Evolutionary conservation across 169 alveolate species (phyloP).

Genomic region (Cryptosporidium sp.): DNA sequence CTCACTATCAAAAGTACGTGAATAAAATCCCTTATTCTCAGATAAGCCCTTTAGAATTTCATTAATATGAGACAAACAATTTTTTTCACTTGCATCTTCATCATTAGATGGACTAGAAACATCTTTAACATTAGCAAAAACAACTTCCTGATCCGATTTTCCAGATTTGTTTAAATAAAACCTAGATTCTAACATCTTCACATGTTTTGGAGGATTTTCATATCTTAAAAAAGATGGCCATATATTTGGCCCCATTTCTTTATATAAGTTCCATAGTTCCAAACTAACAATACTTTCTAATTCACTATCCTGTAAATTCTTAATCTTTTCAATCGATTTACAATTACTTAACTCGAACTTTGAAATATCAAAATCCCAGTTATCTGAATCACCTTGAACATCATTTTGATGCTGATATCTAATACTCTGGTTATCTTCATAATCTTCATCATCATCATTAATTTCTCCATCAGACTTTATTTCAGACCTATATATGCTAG

Average conservation of each 20-base stretch:
- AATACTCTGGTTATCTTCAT: not conserved
- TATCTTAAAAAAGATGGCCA: slow-evolving; percentile 74
- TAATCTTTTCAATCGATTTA: not conserved
- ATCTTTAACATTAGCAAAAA: slow-evolving; percentile 15
- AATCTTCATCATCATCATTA: not conserved
- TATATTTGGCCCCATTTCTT: slow-evolving; percentile 59
- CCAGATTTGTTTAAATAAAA: slow-evolving; percentile 7
- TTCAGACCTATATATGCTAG: not conserved
- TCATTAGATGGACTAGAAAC: not conserved
- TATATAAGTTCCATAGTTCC: slow-evolving; percentile 43
- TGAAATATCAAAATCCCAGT: not conserved
- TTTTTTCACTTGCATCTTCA: not conserved
- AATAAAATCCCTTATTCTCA: slow-evolving; percentile 7
- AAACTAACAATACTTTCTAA: slow-evolving; percentile 14
- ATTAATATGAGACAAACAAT: slow-evolving; percentile 14
- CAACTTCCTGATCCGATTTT: not conserved
- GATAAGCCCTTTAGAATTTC: not conserved
- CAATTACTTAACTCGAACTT: not conserved
- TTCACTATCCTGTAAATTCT: slow-evolving; percentile 28
- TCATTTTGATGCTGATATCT: not conserved
- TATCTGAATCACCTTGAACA: not conserved
- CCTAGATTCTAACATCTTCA: slow-evolving; percentile 52
- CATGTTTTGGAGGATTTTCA: slow-evolving; percentile 68
- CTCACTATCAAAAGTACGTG: not conserved
- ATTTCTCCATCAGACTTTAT: not conserved